Percentiles rank a stretch among this genome's conserved stretches.
Evolutionary conservation across 106 monocot genomes (phyloP).

Genomic region (Acorus gramineus): DNA sequence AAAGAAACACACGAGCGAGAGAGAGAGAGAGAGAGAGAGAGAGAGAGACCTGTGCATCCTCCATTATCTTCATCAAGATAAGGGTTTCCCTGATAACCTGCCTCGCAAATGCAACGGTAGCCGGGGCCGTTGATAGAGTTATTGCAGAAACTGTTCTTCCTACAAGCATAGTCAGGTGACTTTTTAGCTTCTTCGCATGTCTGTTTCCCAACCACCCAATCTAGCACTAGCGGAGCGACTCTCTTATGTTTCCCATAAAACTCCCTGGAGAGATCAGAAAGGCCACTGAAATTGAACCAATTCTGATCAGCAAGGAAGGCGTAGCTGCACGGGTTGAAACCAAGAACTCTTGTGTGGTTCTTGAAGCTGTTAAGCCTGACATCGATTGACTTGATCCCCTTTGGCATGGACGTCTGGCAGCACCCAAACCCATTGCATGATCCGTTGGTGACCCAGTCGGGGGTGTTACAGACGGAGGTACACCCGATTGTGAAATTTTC

Average conservation of each 20-base stretch:
- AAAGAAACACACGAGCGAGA: too few species aligned
- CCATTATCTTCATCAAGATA: slow-evolving; percentile 8
- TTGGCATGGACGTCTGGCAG: slow-evolving; percentile 32
- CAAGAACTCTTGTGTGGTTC: not conserved
- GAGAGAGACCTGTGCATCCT: not conserved
- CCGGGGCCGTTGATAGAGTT: slow-evolving; percentile 9
- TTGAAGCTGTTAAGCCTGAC: not conserved
- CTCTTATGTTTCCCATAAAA: not conserved
- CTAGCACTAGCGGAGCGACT: slow-evolving; percentile 1
- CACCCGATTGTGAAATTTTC: slow-evolving; percentile 12
- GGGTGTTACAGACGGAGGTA: slow-evolving; percentile 7
- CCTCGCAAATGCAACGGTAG: slow-evolving; percentile 25
- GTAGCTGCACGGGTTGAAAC: slow-evolving; percentile 5
- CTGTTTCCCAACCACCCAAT: slow-evolving; percentile 2
- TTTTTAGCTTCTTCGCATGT: slow-evolving; percentile 3
- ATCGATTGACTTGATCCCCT: slow-evolving; percentile 14
- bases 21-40: too few species aligned
- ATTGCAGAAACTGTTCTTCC: slow-evolving; percentile 10
- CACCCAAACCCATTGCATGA: not conserved
- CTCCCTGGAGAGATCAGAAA: not conserved
- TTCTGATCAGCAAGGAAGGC: slow-evolving; percentile 1
- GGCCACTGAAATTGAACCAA: not conserved
- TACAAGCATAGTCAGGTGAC: slow-evolving; percentile 19
- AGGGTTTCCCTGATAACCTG: slow-evolving; percentile 25
- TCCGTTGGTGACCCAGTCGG: not conserved